phyloP scores from a whole-genome alignment of 106 monocot species.

The Dioscorea zingiberensis region DNA sequence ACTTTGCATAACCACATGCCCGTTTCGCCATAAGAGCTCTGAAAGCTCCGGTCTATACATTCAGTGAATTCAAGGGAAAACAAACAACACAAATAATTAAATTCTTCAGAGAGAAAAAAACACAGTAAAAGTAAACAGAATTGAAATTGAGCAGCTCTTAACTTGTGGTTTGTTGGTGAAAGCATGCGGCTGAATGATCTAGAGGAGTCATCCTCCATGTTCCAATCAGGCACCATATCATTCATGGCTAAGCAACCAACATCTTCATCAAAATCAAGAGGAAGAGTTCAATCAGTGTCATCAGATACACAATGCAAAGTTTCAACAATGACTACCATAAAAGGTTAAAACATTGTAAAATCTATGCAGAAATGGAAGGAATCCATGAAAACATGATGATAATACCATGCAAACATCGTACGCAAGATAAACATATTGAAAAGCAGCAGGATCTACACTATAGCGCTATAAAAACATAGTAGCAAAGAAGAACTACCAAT shows the following conservation, averaged over 20 bases:
- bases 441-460: too few relatives aligned
- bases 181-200: conserved; percentile 5
- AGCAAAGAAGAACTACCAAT: neutral
- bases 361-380: too few relatives aligned
- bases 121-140: neutral
- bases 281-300: neutral
- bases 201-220: conserved; percentile 26
- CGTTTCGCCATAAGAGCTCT: conserved; percentile 68
- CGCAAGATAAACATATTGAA: too few relatives aligned
- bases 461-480: too few relatives aligned
- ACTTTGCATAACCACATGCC: conserved; percentile 61
- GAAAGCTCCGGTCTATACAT: conserved; percentile 41
- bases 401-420: too few relatives aligned
- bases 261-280: neutral
- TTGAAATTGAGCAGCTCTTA: neutral
- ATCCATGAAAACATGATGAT: too few relatives aligned
- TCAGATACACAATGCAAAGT: neutral
- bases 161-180: conserved; percentile 27
- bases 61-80: neutral
- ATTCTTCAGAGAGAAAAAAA: neutral
- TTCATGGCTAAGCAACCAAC: conserved; percentile 20
- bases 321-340: too few relatives aligned
- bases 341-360: too few relatives aligned
- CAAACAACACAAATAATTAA: neutral
- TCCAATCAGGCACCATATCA: conserved; percentile 24